Evolutionary conservation across 495 filamentous ascomycete species (phyloP), one percentile per base, ranked within the genome.

Genomic region (Daldinia decipiens): DNA sequence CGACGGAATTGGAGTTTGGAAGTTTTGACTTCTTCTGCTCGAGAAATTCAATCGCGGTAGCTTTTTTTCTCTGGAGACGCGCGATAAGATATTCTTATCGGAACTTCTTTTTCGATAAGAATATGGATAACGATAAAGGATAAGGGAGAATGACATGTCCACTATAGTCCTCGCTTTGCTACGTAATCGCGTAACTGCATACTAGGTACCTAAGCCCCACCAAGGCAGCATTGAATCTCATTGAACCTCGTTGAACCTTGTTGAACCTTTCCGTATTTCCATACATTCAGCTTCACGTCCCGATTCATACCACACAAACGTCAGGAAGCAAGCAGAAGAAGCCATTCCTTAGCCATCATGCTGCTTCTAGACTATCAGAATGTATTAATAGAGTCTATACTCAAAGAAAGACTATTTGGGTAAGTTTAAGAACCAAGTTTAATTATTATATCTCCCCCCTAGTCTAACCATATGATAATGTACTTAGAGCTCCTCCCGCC

Each of bases 301-400:
- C 40, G 52, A 57, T 69, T 59, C 40, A 43, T 64, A 68, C 34
- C 53, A 67, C 21, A 64, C 59, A 59, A 68, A n/a, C 12, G 27
- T 54, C 55, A 43, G 7, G 32, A 63, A 69, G 50, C 66, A 63
- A 59, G 50, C 72, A 59, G 27, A 71, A 43, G 17, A 38, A 32
- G 40, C 13, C 65, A 60, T 56, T 36, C 36, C 9, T 40, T 31
- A 64, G 56, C 62, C 82, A 89, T 74, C 71, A 98, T 98, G 95
- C 88, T 99, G 82, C 90, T 98, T 77, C 90, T 99, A 74, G 95
- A 99, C 79, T 99, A 99, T 79, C 95, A 98, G 78, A 99, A 99
- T 82, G 94, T 96, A 63, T 86, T 98, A 76, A 97, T 99, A 77
- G 93, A 97, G 82, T 91, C 93, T 61, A 88, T 98, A 72, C 89